Base-by-base conservation (phyloP, 805 yeast genomes). In the Saccharomycopsis guyanensis region DNA sequence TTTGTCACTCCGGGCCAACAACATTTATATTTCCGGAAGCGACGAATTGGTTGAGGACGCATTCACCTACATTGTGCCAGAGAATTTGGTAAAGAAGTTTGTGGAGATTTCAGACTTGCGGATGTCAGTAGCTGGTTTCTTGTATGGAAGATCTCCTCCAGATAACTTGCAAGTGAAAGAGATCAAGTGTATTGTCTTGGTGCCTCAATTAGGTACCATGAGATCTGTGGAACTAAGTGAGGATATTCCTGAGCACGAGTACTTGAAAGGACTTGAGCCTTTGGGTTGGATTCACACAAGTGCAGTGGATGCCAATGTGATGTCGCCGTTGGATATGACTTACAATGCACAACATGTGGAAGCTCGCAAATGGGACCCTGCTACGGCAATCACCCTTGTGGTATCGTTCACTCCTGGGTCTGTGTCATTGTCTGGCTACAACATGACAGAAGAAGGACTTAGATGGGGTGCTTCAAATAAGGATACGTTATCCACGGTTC, bases 221-320 rank as follows among this genome's bases (percentile, higher is more conserved):
- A 78, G 75, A 50, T 66, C 76, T 3, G 78, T 88, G 12, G 79
- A 83, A 54, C 70, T 87, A 46, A 79, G 91, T 3, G 55, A 57
- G 0, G 49, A 56, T 23, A 53, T 72, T 2, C 78, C 82, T 1
- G 57, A 59, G 0, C 56, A 65, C 6, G 64, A 66, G 18, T 66
- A 65, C 39, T 55, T 74, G 8, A 68, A 70, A n/a, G 83, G 76
- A 1, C 61, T 86, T 31, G 89, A 87, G 57, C 75, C 93, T 3
- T 62, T 93, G 15, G 98, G 98, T 1, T 86, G 96, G 95, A 74
- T 93, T n/a, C 97, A 91, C 59, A 86, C 97, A 0, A 87, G 82
- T 60, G 71, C 82, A 1, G 76, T 75, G 16, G 95, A 85, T 33
- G 53, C 72, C 4, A 73, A 75, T 41, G 68, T 71, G 43, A 72